phyloP scores from a whole-genome alignment of 305 asterid species.

The Solanum hybrid region DNA sequence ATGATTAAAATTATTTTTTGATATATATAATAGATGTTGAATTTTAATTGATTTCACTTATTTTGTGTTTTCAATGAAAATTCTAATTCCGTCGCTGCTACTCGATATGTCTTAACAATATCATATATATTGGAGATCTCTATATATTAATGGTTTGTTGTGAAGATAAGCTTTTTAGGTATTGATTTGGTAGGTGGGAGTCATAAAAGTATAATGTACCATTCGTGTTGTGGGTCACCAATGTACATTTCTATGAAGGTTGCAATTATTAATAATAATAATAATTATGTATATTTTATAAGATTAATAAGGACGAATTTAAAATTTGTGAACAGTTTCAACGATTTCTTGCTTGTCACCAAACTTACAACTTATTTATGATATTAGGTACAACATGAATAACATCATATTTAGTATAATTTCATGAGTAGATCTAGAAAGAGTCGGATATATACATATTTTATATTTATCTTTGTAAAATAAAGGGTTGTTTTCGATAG shows the following conservation, averaged over 20 bases:
- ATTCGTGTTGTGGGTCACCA: not conserved
- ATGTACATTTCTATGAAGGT: not conserved
- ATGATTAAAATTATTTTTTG: not conserved
- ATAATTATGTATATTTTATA: not conserved
- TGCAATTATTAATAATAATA: not conserved
- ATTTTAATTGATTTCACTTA: rapidly evolving
- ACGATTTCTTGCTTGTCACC: not conserved
- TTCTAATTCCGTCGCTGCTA: not conserved
- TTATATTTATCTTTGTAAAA: too few species aligned
- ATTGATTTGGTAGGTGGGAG: not conserved
- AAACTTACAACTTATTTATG: not conserved
- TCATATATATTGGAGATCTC: not conserved
- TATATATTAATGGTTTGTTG: not conserved
- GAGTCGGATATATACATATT: too few species aligned
- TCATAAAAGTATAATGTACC: not conserved
- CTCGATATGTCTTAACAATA: not conserved
- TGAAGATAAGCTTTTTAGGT: not conserved
- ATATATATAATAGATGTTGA: rapidly evolving
- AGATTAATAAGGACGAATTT: too few species aligned
- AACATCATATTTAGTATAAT: too few species aligned
- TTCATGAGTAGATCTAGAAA: too few species aligned
- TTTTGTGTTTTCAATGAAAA: rapidly evolving
- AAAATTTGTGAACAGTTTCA: not conserved
- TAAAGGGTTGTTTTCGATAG: not conserved
- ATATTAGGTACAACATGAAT: too few species aligned